Percentiles rank a stretch among this genome's conserved stretches.
These are phyloP conservation scores for Beta vulgaris DNA, from an alignment of 148 eudicot genomes.

Conservation along the genomic window DNA sequence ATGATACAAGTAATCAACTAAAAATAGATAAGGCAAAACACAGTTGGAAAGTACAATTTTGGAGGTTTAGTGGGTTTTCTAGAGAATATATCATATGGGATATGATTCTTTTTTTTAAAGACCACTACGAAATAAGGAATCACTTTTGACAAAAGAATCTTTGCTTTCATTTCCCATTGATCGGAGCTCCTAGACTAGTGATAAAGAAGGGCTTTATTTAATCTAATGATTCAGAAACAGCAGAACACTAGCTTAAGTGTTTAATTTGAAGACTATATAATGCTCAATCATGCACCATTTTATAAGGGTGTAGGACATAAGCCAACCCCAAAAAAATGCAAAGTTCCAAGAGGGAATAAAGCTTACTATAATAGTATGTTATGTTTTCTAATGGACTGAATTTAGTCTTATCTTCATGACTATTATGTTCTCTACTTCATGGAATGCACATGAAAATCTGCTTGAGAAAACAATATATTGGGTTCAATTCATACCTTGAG, in stretches of 20 bases:
- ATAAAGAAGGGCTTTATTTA: constrained; percentile 30
- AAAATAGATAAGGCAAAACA: not conserved
- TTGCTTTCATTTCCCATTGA: constrained; percentile 23
- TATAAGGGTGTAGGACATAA: constrained; percentile 13
- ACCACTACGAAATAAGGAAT: constrained; percentile 36
- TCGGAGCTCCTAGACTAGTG: constrained; percentile 21
- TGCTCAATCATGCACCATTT: not conserved
- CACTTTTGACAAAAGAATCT: constrained; percentile 33
- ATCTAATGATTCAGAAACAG: constrained; percentile 20
- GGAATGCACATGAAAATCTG: not conserved
- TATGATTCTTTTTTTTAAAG: constrained; percentile 45
- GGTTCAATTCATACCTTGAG: constrained; percentile 6
- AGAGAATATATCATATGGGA: constrained; percentile 27
- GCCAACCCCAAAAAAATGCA: constrained; percentile 1
- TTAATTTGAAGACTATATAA: not conserved
- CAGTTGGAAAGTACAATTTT: constrained; percentile 26
- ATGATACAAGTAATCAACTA: constrained; percentile 2
- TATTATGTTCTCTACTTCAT: too few species aligned
- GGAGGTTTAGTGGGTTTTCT: constrained; percentile 13
- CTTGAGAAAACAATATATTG: not conserved
- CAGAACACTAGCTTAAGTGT: constrained; percentile 15
- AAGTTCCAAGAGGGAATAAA: not conserved
- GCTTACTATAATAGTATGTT: not conserved
- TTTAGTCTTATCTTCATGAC: not conserved
- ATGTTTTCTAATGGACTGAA: not conserved